phyloP scores from a whole-genome alignment of 192 early-diverging fungal genomes.

The Geosiphon pyriformis region DNA sequence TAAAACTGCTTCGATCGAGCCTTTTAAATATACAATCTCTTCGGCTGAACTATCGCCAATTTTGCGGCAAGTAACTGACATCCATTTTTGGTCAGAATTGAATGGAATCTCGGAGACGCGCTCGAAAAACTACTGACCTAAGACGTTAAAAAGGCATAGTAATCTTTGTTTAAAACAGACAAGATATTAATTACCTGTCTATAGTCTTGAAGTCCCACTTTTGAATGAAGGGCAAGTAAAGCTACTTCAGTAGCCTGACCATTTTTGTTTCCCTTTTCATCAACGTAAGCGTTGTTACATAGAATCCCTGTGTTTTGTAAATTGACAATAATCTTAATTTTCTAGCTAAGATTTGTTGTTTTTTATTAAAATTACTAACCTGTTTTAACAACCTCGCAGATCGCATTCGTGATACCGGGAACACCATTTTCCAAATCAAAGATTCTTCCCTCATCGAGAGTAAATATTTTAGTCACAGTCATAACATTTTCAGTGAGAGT shows the following conservation, averaged over 20 bases:
- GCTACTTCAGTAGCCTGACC: slow-evolving; percentile 96
- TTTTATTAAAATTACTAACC: slow-evolving; percentile 36
- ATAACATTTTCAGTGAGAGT: slow-evolving; percentile 95
- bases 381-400: slow-evolving; percentile 45
- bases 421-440: slow-evolving; percentile 48
- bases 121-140: slow-evolving; percentile 44
- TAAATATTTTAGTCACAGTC: slow-evolving; percentile 84
- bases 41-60: slow-evolving; percentile 23
- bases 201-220: slow-evolving; percentile 64
- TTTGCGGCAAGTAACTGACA: slow-evolving; percentile 65
- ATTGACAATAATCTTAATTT: slow-evolving; percentile 28
- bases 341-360: slow-evolving; percentile 3
- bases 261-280: slow-evolving; percentile 67
- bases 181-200: slow-evolving; percentile 48
- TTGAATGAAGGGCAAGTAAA: slow-evolving; percentile 64
- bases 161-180: neutral
- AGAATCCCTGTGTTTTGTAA: slow-evolving; percentile 63
- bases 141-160: neutral
- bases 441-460: slow-evolving; percentile 42
- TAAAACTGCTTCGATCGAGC: slow-evolving; percentile 77
- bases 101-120: slow-evolving; percentile 83
- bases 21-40: slow-evolving; percentile 66
- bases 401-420: slow-evolving; percentile 30
- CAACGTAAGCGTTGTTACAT: slow-evolving; percentile 84
- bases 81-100: slow-evolving; percentile 89